Evolutionary conservation across 352 stramenopile genomes (phyloP), one percentile per base, ranked within the genome.

Genomic region (Thraustotheca clavata): DNA sequence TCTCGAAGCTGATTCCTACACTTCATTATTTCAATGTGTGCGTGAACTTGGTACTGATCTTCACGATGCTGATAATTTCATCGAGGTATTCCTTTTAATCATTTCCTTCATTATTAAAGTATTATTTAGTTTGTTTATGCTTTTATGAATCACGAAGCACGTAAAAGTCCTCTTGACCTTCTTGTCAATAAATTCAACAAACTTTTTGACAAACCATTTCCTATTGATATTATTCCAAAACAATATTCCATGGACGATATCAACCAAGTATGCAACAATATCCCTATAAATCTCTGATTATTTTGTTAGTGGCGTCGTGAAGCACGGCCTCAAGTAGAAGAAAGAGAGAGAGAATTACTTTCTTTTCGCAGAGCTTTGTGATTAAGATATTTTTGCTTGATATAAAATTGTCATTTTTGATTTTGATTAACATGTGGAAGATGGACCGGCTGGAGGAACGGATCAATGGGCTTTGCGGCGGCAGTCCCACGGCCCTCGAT

Each of bases 61-160:
- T 35, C 76, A 86, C 40, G 69, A 83, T 47, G 75, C 80, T 18
- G 75, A 83, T 36, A 69, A 54, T 27, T 69, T 86, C 31, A 75
- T 83, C 65, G 32, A 29, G 26, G 55, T 63, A 34, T 1, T 22
- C 5, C 14, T 5, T 54, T 31, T 18, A 43, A 16, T 34, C 38
- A 59, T 9, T 9, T 26, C 8, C 38, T 11, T 52, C 11, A 52
- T n/a, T 52, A 29, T n/a, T n/a, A 11, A 38, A 32, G 7, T 3
- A n/a, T 29, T 14, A 14, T 41, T 4, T 14, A 29, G 34, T 61
- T 61, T 22, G 29, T 61, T 14, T n/a, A 46, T 11, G 34, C 4
- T 18, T 36, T 26, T 26, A 24, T 27, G 29, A 20, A 41, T 8
- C 20, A 41, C 9, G 52, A 41, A 22, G 52, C 24, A 9, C 22